phyloP scores from a whole-genome alignment of 345 rosid genomes.

The Aethionema arabicum region DNA sequence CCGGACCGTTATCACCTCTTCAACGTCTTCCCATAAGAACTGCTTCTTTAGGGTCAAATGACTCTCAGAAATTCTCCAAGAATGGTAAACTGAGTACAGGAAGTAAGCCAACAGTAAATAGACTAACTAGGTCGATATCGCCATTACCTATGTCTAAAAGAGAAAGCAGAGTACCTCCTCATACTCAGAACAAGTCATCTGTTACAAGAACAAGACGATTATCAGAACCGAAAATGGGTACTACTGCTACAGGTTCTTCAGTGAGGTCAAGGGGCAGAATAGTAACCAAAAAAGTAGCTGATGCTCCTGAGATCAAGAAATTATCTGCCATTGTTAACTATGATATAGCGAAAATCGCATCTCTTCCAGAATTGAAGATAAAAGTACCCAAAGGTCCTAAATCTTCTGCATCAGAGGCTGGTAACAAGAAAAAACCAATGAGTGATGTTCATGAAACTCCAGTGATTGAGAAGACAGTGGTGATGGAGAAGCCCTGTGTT shows the following conservation, averaged over 20 bases:
- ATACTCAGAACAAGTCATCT: constrained; percentile 51
- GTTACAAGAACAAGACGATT: constrained; percentile 71
- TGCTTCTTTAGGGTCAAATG: constrained; percentile 52
- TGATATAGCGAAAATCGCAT: constrained; percentile 73
- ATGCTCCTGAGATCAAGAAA: constrained; percentile 63
- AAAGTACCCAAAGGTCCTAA: constrained; percentile 44
- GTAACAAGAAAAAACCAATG: constrained; percentile 38
- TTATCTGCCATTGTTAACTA: constrained; percentile 77
- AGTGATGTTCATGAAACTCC: constrained; percentile 57
- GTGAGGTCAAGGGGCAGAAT: constrained; percentile 49
- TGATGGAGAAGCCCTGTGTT: constrained; percentile 55
- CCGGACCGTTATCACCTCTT: constrained; percentile 69
- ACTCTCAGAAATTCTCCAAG: constrained; percentile 51
- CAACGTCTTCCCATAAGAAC: constrained; percentile 54
- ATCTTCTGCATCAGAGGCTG: constrained; percentile 37
- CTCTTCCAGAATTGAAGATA: constrained; percentile 76
- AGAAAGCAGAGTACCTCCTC: constrained; percentile 47
- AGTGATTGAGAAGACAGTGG: constrained; percentile 68
- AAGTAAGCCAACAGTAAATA: constrained; percentile 53
- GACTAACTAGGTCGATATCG: constrained; percentile 56
- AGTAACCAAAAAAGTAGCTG: constrained; percentile 42
- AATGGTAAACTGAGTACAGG: constrained; percentile 50
- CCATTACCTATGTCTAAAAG: constrained; percentile 63
- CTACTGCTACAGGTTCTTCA: constrained; percentile 42
- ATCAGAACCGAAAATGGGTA: constrained; percentile 67